Base-by-base conservation (phyloP, 1,139 yeast species). In the Saccharomyces hybrid region DNA sequence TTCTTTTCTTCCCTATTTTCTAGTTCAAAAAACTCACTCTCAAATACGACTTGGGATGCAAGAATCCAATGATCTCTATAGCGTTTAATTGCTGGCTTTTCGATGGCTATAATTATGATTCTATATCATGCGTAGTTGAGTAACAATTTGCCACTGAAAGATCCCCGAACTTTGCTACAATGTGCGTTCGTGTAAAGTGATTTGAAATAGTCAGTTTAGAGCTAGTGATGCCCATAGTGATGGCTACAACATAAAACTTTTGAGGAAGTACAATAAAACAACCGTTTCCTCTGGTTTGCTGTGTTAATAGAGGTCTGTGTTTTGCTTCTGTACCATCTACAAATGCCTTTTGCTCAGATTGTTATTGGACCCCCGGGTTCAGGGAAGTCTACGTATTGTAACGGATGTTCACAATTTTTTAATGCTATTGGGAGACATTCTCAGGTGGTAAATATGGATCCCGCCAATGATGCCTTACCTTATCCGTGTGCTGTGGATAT, bases 321-420 rank as follows among this genome's bases (percentile, higher is more conserved):
- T 20, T 34, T 4, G 8, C 1, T 7, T 34, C 16, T 4, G 2
- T 3, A 8, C 23, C 1, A 9, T 4, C 2, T 14, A 16, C 9
- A 34, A 6, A 79, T 79, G 83, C 74, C 82, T 5, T 91, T 88
- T 70, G 97, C 96, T 2, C 97, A 93, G 71, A 81, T 93, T 23
- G 93, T 93, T 13, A 88, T 95, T 41, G 99, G 99, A 0, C 98
- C 99, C 0, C 99, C 99, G 0, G 99, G 99, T 1, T 80, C 96
- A 0, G 99, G 99, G 1, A 95, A 95, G 67, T 88, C 97, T 0
- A 95, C 99, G 0, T 95, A 88, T 68, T 90, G 98, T 67, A 77
- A 83, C 68, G 99, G 99, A 27, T 82, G 93, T 84, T 80, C 80
- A 62, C 98, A 93, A 74, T 93, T 95, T 68, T 77, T 91, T 63